phyloP scores from a whole-genome alignment of 805 yeast species.

The Nakazawaea wickerhamii region DNA sequence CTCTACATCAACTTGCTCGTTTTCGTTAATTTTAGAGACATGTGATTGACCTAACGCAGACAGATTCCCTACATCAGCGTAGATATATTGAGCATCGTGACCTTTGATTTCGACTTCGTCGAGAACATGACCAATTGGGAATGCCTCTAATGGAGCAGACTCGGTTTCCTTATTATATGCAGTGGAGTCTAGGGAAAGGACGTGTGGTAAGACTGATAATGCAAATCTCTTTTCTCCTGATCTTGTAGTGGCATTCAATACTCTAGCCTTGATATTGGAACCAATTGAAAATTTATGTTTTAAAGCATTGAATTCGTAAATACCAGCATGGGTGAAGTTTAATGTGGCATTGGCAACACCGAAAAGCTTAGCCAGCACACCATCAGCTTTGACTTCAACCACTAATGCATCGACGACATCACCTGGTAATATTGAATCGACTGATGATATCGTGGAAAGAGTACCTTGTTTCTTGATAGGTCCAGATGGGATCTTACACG shows the following conservation, averaged over 20 bases:
- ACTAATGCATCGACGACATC: constrained; percentile 69
- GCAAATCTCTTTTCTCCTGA: constrained; percentile 53
- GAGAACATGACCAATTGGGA: constrained; percentile 72
- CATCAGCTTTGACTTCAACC: constrained; percentile 51
- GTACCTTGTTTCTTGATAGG: constrained; percentile 42
- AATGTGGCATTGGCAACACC: constrained; percentile 74
- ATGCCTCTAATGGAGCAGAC: constrained; percentile 50
- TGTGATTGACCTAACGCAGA: constrained; percentile 68
- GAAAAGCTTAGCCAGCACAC: constrained; percentile 65
- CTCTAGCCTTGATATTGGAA: constrained; percentile 60
- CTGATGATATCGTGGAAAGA: constrained; percentile 54
- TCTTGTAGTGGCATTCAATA: constrained; percentile 48
- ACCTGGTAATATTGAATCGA: constrained; percentile 86
- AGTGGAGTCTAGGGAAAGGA: constrained; percentile 29
- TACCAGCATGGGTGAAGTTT: constrained; percentile 58
- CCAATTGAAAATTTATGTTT: constrained; percentile 67
- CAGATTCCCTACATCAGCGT: constrained; percentile 51
- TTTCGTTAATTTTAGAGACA: constrained; percentile 58
- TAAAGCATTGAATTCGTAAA: constrained; percentile 37
- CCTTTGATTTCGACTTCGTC: constrained; percentile 57
- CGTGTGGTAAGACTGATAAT: constrained; percentile 58
- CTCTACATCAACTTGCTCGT: constrained; percentile 37
- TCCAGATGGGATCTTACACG: constrained; percentile 43
- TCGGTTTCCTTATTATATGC: constrained; percentile 19
- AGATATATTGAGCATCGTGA: constrained; percentile 50